Base-by-base conservation (phyloP, 345 rosid genomes). In the Euphorbia peplus region DNA sequence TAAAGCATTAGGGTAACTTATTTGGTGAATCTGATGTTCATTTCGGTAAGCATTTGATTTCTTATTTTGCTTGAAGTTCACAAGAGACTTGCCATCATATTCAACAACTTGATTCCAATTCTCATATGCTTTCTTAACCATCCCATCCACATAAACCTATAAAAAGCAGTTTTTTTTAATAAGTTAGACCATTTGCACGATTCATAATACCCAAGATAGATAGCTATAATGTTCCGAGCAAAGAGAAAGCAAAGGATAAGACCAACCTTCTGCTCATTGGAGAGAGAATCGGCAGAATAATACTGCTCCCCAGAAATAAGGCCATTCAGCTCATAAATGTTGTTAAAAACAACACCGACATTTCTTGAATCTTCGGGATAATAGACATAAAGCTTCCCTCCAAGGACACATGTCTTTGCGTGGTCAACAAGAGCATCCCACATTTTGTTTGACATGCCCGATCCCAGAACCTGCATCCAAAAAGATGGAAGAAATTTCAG, bases 401-500 rank as follows among this genome's bases (percentile, higher is more conserved):
- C 69, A 26, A 86, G 87, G 73, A 78, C 96, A 76, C 99, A 95
- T 26, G 99, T 95, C 88, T 95, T 95, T 11, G 99, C 96, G 55
- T 95, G 99, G 64, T 95, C 98, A 70, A 86, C 62, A 67, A 95
- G 88, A 70, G 98, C 96, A 0, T 95, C 99, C 99, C 99, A 95
- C 99, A 95, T 95, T 85, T 86, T 92, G 84, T 92, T 95, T 71
- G 99, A 92, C 98, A 95, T 95, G n/a, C 99, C 99, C 54, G 93
- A 87, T 64, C 99, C 99, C 60, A 95, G 96, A 84, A 85, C 87
- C 99, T 95, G 78, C 66, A 79, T 66, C 56, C 68, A 64, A 41
- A n/a, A 25, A 32, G 39, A 53, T 53, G 63, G 64, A 61, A 57
- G 39, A 58, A 28, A 73, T 28, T 68, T 81, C 61, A 86, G 76